Conservation (phyloP, 2,329 filamentous ascomycete species). For the Aspergillus pseudoviridinutans region DNA sequence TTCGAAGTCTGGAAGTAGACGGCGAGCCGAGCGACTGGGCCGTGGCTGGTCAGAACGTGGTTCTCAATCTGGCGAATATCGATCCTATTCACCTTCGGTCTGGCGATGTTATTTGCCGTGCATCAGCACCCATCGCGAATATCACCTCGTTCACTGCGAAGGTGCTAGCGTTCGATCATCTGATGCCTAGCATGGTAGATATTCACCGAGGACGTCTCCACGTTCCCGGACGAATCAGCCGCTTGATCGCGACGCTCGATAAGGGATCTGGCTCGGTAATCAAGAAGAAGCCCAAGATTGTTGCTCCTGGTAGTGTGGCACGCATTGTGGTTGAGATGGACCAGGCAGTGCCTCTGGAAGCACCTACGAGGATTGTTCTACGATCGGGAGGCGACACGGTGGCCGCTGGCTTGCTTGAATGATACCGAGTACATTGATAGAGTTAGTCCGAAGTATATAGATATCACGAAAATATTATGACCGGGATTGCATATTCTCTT, state of each 20-base stretch:
- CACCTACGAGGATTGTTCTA: slow-evolving; percentile 74
- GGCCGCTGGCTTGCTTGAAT: slow-evolving; percentile 78
- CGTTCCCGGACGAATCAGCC: slow-evolving; percentile 67
- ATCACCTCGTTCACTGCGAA: slow-evolving; percentile 75
- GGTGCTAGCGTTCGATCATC: slow-evolving; percentile 80
- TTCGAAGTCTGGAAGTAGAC: slow-evolving; percentile 79
- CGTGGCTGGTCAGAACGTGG: slow-evolving; percentile 84
- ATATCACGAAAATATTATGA: neutral
- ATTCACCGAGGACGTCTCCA: slow-evolving; percentile 83
- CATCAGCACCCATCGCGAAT: slow-evolving; percentile 63
- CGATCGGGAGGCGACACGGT: slow-evolving; percentile 77
- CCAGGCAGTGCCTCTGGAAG: slow-evolving; percentile 72
- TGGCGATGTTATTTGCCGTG: slow-evolving; percentile 81
- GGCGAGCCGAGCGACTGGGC: slow-evolving; percentile 75
- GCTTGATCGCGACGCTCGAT: slow-evolving; percentile 70
- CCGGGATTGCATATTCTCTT: neutral
- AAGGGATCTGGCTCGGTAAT: slow-evolving; percentile 69
- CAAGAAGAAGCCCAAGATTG: slow-evolving; percentile 80
- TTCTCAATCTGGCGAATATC: slow-evolving; percentile 78
- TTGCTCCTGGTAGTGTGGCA: slow-evolving; percentile 75
- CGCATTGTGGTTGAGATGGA: slow-evolving; percentile 72
- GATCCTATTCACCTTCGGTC: slow-evolving; percentile 76
- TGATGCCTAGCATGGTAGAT: slow-evolving; percentile 85
- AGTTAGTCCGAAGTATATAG: neutral
- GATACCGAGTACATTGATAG: slow-evolving; percentile 6